Base-by-base conservation (phyloP, 257 asterid genomes). In the Rhazya stricta region DNA sequence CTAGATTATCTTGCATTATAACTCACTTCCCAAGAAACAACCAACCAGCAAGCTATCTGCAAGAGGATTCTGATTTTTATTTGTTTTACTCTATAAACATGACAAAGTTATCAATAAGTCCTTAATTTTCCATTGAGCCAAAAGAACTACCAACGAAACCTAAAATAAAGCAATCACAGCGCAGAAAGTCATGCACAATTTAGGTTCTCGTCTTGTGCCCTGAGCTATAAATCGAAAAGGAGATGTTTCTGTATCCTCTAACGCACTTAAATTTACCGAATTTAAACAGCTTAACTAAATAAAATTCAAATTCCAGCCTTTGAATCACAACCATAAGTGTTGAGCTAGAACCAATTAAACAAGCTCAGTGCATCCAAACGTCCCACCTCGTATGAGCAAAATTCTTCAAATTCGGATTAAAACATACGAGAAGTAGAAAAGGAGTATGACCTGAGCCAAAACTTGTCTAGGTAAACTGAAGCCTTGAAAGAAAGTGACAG, bases 381-480 rank as follows among this genome's bases (percentile, higher is more conserved):
- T 6, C 25, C 43, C 69, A 63, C 62, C 58, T 46, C 62, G 15
- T n/a, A 41, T 10, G 43, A 67, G 39, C 73, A 48, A 53, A 77
- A 78, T 50, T 71, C n/a, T 41, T 15, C 13, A 18, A 41, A 41
- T 15, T 39, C 29, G 39, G 30, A 62, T 13, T 27, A 53, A 32
- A 46, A 41, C 37, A 67, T 5, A 25, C 27, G 29, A 58, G n/a
- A 23, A 39, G 60, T 16, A 61, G 36, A 11, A 53, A 30, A 63
- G 29, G 19, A 62, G 73, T 39, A 21, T 27, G n/a, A 94, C 98
- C 98, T 94, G 96, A 60, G 98, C 97, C 75, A 94, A 97, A 76
- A 94, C 96, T 75, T 71, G 96, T 84, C 83, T 83, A 81, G 97
- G 90, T 79, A 94, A 85, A 85, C 87, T 91, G 65, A 93, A 79